These are phyloP conservation scores for Globisporangium parvum DNA, from an alignment of 352 stramenopile genomes.

Conservation along the genomic window DNA sequence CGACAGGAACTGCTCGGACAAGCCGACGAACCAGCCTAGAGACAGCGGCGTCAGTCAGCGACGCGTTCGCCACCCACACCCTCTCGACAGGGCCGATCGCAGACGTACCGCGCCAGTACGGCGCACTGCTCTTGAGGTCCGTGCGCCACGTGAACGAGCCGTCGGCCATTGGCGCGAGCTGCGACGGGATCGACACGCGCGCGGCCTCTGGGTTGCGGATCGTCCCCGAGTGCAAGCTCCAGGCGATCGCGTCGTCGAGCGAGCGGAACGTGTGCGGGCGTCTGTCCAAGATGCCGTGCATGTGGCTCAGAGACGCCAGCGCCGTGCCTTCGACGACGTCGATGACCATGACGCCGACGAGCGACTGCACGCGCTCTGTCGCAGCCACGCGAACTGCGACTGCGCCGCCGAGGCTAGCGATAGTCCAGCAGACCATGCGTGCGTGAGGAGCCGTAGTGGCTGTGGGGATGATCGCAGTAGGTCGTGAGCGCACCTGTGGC, in stretches of 20 bases:
- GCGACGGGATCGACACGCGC: conserved; percentile 75
- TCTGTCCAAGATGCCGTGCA: conserved; percentile 72
- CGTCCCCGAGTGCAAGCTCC: conserved; percentile 68
- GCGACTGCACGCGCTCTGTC: conserved; percentile 42
- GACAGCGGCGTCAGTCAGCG: background rate
- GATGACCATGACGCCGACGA: conserved; percentile 84
- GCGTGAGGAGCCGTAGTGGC: too few species aligned
- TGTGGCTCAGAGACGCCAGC: conserved; percentile 79
- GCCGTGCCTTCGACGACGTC: conserved; percentile 88
- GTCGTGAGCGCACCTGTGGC: conserved; percentile 56
- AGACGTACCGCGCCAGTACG: conserved; percentile 67
- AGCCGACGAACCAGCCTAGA: conserved; percentile 76
- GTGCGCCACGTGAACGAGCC: conserved; percentile 70
- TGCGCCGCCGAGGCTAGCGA: conserved; percentile 67
- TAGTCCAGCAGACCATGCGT: too few species aligned
- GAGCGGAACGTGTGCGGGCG: conserved; percentile 63
- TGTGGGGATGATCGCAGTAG: too few species aligned
- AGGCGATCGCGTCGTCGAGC: conserved; percentile 70
- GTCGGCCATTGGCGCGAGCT: conserved; percentile 43
- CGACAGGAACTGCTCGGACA: conserved; percentile 82
- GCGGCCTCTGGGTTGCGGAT: conserved; percentile 73
- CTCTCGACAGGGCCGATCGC: too few species aligned
- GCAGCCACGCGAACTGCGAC: conserved; percentile 72
- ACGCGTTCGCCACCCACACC: too few species aligned
- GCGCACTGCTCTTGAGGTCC: conserved; percentile 61